Conservation (phyloP, 441 rosid genomes). For the Brassica hybrid region DNA sequence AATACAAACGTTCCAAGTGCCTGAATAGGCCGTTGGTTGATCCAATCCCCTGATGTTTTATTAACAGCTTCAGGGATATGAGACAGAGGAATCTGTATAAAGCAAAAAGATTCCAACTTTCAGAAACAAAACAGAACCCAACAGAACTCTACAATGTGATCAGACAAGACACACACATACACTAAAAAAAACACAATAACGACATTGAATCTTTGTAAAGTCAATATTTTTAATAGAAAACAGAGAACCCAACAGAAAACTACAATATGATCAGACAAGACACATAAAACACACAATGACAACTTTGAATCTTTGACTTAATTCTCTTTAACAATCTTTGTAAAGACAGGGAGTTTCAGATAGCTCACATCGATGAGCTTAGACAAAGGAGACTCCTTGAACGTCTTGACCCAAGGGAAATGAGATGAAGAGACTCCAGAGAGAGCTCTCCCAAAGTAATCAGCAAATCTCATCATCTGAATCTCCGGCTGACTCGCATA, state of each 20-base stretch:
- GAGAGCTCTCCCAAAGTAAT: not conserved
- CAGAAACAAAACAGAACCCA: not conserved
- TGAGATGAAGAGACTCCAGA: conserved; percentile 62
- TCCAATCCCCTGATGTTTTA: conserved; percentile 82
- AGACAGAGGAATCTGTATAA: conserved; percentile 65
- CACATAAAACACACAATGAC: not conserved
- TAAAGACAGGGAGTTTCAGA: no score
- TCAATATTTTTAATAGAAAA: no score
- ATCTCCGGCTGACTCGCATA: conserved; percentile 80
- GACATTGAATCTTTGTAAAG: no score
- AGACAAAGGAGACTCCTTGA: conserved; percentile 56
- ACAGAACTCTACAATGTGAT: no score
- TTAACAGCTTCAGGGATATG: conserved; percentile 73
- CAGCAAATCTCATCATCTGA: conserved; percentile 58
- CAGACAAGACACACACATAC: no score
- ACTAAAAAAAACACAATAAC: no score
- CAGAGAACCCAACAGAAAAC: no score
- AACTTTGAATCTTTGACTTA: no score
- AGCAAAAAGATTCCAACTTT: no score
- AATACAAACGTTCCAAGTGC: conserved; percentile 72
- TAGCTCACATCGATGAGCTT: conserved; percentile 61
- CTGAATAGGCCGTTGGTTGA: conserved; percentile 67
- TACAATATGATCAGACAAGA: no score
- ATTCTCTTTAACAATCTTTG: no score
- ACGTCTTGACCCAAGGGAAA: conserved; percentile 87